These are phyloP conservation scores for Austroboletus novae-zelandiae DNA, from an alignment of 1,284 basidiomycete genomes.

Conservation along the genomic window DNA sequence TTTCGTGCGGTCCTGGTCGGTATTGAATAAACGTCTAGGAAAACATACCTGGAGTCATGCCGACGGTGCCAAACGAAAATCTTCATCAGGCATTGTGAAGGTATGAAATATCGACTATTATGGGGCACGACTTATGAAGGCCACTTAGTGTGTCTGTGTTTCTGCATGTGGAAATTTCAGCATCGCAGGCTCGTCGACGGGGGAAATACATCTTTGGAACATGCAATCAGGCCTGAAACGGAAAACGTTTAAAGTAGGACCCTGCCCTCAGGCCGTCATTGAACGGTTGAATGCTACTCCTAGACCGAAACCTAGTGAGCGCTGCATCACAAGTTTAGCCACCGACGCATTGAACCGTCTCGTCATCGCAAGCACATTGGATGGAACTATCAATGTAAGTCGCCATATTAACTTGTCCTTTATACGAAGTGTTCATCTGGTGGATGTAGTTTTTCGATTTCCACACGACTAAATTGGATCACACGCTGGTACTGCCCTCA, in stretches of 20 bases:
- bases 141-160: constrained; percentile 75
- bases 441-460: constrained; percentile 89
- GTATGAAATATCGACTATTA: constrained; percentile 36
- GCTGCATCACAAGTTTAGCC: constrained; percentile 79
- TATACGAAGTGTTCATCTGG: constrained; percentile 6
- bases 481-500: constrained; percentile 68
- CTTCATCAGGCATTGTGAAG: constrained; percentile 58
- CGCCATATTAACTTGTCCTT: not conserved
- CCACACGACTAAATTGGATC: constrained; percentile 72
- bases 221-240: constrained; percentile 93
- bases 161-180: constrained; percentile 97
- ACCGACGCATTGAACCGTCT: constrained; percentile 84
- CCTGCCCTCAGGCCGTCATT: constrained; percentile 53
- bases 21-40: constrained; percentile 80
- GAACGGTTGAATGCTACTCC: constrained; percentile 41
- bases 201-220: constrained; percentile 87
- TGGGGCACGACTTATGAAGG: constrained; percentile 1
- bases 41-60: constrained; percentile 62
- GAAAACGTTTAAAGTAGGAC: constrained; percentile 69
- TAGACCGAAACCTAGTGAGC: constrained; percentile 48
- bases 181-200: constrained; percentile 77
- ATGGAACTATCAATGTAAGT: constrained; percentile 85
- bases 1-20: constrained; percentile 83
- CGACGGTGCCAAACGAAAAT: constrained; percentile 48
- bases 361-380: constrained; percentile 82